These are phyloP conservation scores for Plasmodium cynomolgi DNA, from an alignment of 169 alveolate species.

Conservation along the genomic window DNA sequence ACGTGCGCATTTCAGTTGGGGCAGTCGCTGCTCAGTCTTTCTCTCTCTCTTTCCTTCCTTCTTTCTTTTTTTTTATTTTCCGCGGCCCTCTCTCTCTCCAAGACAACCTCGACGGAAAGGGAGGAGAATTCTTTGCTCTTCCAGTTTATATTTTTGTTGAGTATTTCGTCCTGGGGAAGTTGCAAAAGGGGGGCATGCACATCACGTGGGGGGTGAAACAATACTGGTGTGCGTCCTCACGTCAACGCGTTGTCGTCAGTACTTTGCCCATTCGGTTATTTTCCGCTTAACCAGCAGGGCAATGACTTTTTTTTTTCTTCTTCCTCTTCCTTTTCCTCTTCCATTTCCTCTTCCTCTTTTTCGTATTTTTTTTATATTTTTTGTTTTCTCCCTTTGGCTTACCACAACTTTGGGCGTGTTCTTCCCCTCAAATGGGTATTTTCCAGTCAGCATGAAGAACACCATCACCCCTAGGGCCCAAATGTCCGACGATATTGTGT, in stretches of 20 bases:
- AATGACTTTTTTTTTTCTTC: not conserved
- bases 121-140: constrained; percentile 61
- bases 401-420: constrained; percentile 80
- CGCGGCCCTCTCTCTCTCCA: not conserved
- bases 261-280: not conserved
- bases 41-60: not conserved
- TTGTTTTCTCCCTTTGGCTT: not conserved
- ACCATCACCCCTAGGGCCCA: constrained; percentile 85
- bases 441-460: constrained; percentile 81
- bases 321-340: not conserved
- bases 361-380: not conserved
- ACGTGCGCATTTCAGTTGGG: not conserved
- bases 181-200: not conserved
- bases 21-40: not conserved
- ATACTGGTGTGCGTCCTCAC: not conserved
- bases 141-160: constrained; percentile 60
- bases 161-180: constrained; percentile 27
- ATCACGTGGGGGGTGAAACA: not conserved
- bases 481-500: constrained; percentile 79
- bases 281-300: not conserved
- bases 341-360: not conserved
- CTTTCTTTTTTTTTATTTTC: not conserved
- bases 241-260: not conserved
- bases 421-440: constrained; percentile 84
- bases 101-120: constrained; percentile 42